Evolutionary conservation across 495 filamentous ascomycete species (phyloP), one percentile per base, ranked within the genome.

Genomic region (Talaromyces stipitatus): DNA sequence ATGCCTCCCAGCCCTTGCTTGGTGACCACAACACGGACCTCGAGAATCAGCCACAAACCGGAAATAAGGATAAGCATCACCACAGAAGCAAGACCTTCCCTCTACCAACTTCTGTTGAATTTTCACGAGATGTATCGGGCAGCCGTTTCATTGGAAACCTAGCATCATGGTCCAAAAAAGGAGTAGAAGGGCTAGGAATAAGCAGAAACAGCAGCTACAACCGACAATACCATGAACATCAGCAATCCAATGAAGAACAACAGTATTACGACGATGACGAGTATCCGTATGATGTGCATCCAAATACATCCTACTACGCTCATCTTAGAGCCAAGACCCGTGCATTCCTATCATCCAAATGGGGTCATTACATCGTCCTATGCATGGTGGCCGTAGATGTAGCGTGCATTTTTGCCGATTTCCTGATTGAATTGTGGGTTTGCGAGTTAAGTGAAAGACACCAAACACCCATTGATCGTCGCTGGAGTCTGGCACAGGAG

Each of bases 401-500:
- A 5, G 64, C 69, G 4, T 74, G 74, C 62, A 80, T 86, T 59
- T 83, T 88, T 56, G 76, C 81, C 45, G 82, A 82, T 61, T 81
- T 88, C 50, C 73, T 88, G 51, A 79, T 87, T 54, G 74, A 78
- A 36, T 71, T 88, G 3, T 72, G 82, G 24, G 77, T 78, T 18
- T 88, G 85, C 69, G 82, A 85, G 64, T 62, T 76, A 38, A 64
- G 69, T 5, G 60, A 67, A 60, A 57, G 36, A 22, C 43, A 57
- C 20, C 41, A 48, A 20, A 51, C 28, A 0, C 14, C 22, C 4
- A 53, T 58, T 10, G 58, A 59, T 46, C 48, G 29, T 27, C 60
- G 45, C 18, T 72, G 61, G 50, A 61, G 66, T 7, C 55, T 62
- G 27, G 71, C 75, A 4, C 64, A 69, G 30, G 67, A 78, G 23